phyloP scores from a whole-genome alignment of 192 early-diverging fungal genomes.

The Piromyces finnis region DNA sequence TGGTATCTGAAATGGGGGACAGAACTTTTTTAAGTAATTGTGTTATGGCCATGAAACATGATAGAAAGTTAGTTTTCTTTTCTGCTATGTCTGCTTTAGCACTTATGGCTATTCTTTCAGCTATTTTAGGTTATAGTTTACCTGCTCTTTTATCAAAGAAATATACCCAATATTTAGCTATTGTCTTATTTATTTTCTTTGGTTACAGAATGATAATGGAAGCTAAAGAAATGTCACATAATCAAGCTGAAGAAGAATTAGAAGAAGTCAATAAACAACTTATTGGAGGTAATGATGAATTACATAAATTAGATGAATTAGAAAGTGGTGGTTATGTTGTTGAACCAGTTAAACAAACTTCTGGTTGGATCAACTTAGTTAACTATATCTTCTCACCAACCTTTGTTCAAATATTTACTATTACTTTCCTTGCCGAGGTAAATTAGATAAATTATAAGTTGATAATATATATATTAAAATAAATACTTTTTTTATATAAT shows the following conservation, averaged over 20 bases:
- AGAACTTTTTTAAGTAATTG: not conserved
- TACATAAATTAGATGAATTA: constrained; percentile 1
- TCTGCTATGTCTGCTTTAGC: constrained; percentile 72
- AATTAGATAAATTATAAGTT: too few relatives aligned
- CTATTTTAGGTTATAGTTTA: constrained; percentile 73
- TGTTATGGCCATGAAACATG: constrained; percentile 75
- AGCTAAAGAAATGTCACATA: constrained; percentile 65
- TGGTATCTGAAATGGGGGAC: not conserved
- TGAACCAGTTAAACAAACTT: not conserved
- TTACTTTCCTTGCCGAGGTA: constrained; percentile 85
- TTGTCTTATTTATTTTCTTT: constrained; percentile 81
- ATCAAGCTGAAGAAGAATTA: constrained; percentile 78
- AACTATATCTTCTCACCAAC: constrained; percentile 71
- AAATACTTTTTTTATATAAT: too few relatives aligned
- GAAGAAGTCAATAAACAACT: constrained; percentile 79
- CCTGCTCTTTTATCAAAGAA: constrained; percentile 70
- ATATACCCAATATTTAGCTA: constrained; percentile 72
- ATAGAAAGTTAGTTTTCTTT: constrained; percentile 75
- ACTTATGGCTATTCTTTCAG: constrained; percentile 92
- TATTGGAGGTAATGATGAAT: constrained; percentile 47
- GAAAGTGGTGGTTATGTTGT: constrained; percentile 1
- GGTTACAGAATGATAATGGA: constrained; percentile 77
- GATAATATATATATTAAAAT: too few relatives aligned
- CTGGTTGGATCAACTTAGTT: constrained; percentile 31
- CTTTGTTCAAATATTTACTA: constrained; percentile 86